phyloP scores from a whole-genome alignment of 129 eudicot genomes.

The Flaveria ramosissima region DNA sequence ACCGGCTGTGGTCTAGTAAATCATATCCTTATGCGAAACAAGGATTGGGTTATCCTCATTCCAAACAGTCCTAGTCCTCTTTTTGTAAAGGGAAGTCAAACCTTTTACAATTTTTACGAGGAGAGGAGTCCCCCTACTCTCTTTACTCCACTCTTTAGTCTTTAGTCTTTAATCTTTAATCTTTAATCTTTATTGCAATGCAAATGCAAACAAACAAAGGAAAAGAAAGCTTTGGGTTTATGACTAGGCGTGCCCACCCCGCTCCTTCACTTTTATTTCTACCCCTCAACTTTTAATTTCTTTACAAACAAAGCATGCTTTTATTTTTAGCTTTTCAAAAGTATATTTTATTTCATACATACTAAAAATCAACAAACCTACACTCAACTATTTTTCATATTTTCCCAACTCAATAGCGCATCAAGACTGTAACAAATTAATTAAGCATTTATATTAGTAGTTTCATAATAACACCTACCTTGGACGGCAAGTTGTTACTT shows the following conservation, averaged over 20 bases:
- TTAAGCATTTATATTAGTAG: too few species aligned
- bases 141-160: too few species aligned
- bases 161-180: not conserved
- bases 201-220: not conserved
- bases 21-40: not conserved
- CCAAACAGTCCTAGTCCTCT: conserved; percentile 23
- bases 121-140: conserved; percentile 7
- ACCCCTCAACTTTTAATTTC: conserved; percentile 31
- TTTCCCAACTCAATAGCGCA: too few species aligned
- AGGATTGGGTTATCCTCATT: conserved; percentile 4
- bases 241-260: conserved; percentile 44
- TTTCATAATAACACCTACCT: too few species aligned
- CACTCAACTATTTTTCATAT: not conserved
- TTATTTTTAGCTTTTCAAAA: conserved; percentile 26
- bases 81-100: conserved; percentile 36
- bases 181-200: not conserved
- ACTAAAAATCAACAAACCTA: not conserved
- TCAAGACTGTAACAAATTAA: too few species aligned
- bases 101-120: conserved; percentile 30
- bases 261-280: conserved; percentile 27
- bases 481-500: too few species aligned
- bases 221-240: conserved; percentile 39
- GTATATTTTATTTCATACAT: conserved; percentile 2
- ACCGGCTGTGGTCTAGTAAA: too few species aligned
- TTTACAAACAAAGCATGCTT: conserved; percentile 36